phyloP scores from a whole-genome alignment of 805 yeast genomes.

The Monosporozyma aerobia region DNA sequence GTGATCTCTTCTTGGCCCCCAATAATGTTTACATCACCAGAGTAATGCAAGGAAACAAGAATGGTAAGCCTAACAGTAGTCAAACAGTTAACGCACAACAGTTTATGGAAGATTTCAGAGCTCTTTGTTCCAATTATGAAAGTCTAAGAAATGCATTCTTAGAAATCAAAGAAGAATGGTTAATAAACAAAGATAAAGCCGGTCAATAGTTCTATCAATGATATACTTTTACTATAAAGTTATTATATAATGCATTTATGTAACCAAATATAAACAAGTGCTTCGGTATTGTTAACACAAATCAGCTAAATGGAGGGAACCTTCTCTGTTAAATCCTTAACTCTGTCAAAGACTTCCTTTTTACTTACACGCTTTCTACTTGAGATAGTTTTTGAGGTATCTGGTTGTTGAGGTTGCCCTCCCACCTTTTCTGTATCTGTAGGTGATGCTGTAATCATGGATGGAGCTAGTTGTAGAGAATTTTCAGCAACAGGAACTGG shows the following conservation, averaged over 20 bases:
- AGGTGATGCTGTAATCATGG: neutral
- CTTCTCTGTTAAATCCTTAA: constrained; percentile 20
- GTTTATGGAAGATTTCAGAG: constrained; percentile 61
- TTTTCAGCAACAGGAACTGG: neutral
- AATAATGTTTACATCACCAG: constrained; percentile 77
- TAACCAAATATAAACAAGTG: neutral
- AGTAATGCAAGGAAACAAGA: constrained; percentile 40
- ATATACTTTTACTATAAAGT: neutral
- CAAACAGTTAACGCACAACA: constrained; percentile 46
- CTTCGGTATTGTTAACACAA: neutral
- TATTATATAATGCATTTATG: neutral
- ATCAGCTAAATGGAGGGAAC: constrained; percentile 2
- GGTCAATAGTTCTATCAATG: neutral
- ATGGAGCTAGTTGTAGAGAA: too few species aligned
- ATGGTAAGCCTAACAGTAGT: constrained; percentile 25
- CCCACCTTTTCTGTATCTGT: neutral
- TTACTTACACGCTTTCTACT: constrained; percentile 27
- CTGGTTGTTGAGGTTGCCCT: neutral
- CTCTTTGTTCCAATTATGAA: constrained; percentile 46
- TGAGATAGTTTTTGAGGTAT: constrained; percentile 7
- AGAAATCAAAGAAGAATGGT: constrained; percentile 47
- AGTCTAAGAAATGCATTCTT: constrained; percentile 44
- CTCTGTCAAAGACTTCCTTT: constrained; percentile 28
- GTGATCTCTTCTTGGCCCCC: constrained; percentile 75
- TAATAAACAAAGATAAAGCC: neutral